These are phyloP conservation scores for Kodamaea sagamina DNA, from an alignment of 805 yeast genomes.

Conservation along the genomic window DNA sequence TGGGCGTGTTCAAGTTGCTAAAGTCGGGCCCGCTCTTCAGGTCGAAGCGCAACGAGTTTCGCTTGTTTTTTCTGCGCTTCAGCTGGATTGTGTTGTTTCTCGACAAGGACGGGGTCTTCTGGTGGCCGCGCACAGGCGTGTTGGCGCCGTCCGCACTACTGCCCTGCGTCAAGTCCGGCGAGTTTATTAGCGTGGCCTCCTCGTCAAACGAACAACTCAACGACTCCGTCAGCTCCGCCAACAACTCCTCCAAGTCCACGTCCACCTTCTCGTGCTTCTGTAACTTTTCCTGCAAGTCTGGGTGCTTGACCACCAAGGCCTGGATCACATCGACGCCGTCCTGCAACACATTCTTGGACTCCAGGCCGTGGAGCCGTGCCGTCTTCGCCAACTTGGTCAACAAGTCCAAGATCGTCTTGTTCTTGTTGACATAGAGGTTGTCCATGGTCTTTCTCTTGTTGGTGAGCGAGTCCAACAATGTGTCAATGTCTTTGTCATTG, in stretches of 20 bases:
- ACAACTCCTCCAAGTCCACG: slow-evolving; percentile 36
- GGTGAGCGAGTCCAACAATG: slow-evolving; percentile 50
- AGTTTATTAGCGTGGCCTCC: slow-evolving; percentile 29
- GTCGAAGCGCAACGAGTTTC: slow-evolving; percentile 35
- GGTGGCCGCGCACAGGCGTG: slow-evolving; percentile 13
- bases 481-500: slow-evolving; percentile 52
- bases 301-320: slow-evolving; percentile 37
- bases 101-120: slow-evolving; percentile 14
- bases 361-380: slow-evolving; percentile 51
- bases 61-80: slow-evolving; percentile 35
- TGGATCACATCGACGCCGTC: slow-evolving; percentile 50
- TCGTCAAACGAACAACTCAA: slow-evolving; percentile 36
- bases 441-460: slow-evolving; percentile 53
- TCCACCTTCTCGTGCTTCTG: slow-evolving; percentile 28
- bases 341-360: slow-evolving; percentile 44
- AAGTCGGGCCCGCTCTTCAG: slow-evolving; percentile 24
- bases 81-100: slow-evolving; percentile 23
- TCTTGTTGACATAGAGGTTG: slow-evolving; percentile 48
- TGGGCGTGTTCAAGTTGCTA: slow-evolving; percentile 20
- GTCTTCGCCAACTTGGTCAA: slow-evolving; percentile 46
- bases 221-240: slow-evolving; percentile 35
- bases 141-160: slow-evolving; percentile 8
- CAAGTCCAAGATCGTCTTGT: slow-evolving; percentile 44
- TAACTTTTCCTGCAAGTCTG: slow-evolving; percentile 35
- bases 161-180: slow-evolving; percentile 16